Percentiles rank a stretch among this genome's conserved stretches.
These are phyloP conservation scores for Sparassis latifolia DNA, from an alignment of 1,284 basidiomycete species.

Conservation along the genomic window DNA sequence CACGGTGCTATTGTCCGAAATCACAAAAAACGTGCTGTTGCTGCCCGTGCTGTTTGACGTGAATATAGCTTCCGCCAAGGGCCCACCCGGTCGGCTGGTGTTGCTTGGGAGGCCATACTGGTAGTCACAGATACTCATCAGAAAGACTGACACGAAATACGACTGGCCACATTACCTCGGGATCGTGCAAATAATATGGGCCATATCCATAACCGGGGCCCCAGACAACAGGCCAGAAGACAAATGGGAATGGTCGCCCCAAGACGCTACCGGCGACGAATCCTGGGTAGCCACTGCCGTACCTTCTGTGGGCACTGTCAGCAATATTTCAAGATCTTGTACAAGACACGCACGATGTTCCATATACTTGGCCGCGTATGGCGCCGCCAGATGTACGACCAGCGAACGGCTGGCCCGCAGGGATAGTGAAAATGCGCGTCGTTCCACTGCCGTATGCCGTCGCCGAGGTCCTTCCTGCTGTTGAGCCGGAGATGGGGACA, in stretches of 20 bases:
- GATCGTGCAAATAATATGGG: slow-evolving; percentile 36
- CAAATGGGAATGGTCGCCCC: slow-evolving; percentile 46
- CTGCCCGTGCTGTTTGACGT: slow-evolving; percentile 29
- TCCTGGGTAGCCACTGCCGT: slow-evolving; percentile 56
- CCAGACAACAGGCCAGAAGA: slow-evolving; percentile 55
- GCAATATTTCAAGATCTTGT: not conserved
- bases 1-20: slow-evolving; percentile 55
- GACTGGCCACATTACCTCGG: slow-evolving; percentile 24
- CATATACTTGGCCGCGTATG: slow-evolving; percentile 31
- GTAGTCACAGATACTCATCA: not conserved
- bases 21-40: slow-evolving; percentile 45
- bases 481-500: slow-evolving; percentile 25
- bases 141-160: not conserved
- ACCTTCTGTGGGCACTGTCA: slow-evolving; percentile 29
- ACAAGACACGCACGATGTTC: slow-evolving; percentile 30
- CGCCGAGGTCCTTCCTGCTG: slow-evolving; percentile 21
- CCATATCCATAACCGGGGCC: slow-evolving; percentile 31
- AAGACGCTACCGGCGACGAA: slow-evolving; percentile 34
- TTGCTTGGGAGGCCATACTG: slow-evolving; percentile 53
- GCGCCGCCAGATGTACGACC: slow-evolving; percentile 38
- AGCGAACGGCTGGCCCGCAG: slow-evolving; percentile 34
- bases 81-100: slow-evolving; percentile 52
- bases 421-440: slow-evolving; percentile 27
- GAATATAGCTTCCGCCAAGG: slow-evolving; percentile 45
- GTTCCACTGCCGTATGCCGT: slow-evolving; percentile 34